Evolutionary conservation across 2,329 filamentous ascomycete genomes (phyloP), one percentile per base, ranked within the genome.

Genomic region (Monosporascus sp.): DNA sequence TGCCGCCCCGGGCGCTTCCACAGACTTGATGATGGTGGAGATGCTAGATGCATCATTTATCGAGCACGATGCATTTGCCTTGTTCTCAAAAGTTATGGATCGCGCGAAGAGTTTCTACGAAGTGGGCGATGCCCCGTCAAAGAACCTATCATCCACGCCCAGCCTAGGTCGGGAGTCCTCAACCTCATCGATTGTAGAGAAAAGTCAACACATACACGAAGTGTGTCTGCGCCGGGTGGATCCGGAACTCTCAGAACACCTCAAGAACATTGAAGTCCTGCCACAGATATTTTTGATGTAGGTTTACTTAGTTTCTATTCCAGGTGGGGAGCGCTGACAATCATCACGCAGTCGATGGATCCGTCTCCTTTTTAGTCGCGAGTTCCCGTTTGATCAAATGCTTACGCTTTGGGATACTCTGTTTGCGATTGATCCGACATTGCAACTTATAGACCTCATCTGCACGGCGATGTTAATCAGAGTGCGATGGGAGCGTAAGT

Each of bases 241-340:
- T 66, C 86, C 89, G n/a, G 87, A 91, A 64, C 79, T 97, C 27
- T 87, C 90, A 15, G 77, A 78, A 24, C 92, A 97, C 68, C 78
- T 99, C 18, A 86, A 85, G 54, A 81, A 83, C 55, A 86, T 97
- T 47, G 93, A 97, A 55, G 86, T 99, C 56, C 74, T 97, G n/a
- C 94, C 94, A 1, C 94, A 99, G 64, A 93, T 99, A 49, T 99
- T 97, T 66, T 75, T 97, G 24, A 95, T 97, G 89, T 94, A 72
- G 69, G 78, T 68, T 14, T n/a, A 4, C 2, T 3, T n/a, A 4
- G 2, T 3, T 25, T 15, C 18, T 38, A 20, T 18, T 9, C 22
- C 39, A 5, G 15, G 14, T 7, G 25, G 24, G 18, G 27, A 20
- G 25, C 11, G 25, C 5, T 46, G 44, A 52, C 55, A 57, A 18